Conservation (phyloP, 129 eudicot genomes). For the Glebionis coronaria region DNA sequence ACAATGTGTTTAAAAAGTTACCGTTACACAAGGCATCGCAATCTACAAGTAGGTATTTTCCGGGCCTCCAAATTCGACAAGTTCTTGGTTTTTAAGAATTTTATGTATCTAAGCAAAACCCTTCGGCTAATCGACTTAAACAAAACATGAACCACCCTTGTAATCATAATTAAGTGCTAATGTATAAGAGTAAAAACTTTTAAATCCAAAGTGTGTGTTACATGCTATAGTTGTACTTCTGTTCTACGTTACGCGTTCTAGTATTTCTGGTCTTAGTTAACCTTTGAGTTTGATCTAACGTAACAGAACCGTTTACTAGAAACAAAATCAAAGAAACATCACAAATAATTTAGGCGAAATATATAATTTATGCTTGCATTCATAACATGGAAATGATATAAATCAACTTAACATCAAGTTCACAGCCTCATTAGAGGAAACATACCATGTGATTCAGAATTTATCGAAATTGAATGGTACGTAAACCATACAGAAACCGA, state of each 20-base stretch:
- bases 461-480: conserved; percentile 5
- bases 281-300: too few relatives aligned
- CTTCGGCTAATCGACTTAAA: too few relatives aligned
- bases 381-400: conserved; percentile 19
- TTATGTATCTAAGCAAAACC: too few relatives aligned
- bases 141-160: too few relatives aligned
- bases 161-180: too few relatives aligned
- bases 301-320: neutral
- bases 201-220: too few relatives aligned
- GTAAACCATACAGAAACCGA: conserved; percentile 11
- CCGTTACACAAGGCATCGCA: neutral
- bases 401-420: conserved; percentile 4
- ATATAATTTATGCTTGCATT: neutral
- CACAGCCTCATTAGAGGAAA: conserved; percentile 23
- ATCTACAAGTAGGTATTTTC: neutral
- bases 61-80: neutral
- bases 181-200: too few relatives aligned
- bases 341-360: neutral
- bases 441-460: conserved; percentile 20
- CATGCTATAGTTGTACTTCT: too few relatives aligned
- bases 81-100: neutral
- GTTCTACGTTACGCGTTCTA: too few relatives aligned
- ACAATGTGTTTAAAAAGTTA: too few relatives aligned
- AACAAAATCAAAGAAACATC: neutral
- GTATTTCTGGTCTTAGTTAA: too few relatives aligned